These are phyloP conservation scores for Caloboletus firmus DNA, from an alignment of 1,284 basidiomycete genomes.

Conservation along the genomic window DNA sequence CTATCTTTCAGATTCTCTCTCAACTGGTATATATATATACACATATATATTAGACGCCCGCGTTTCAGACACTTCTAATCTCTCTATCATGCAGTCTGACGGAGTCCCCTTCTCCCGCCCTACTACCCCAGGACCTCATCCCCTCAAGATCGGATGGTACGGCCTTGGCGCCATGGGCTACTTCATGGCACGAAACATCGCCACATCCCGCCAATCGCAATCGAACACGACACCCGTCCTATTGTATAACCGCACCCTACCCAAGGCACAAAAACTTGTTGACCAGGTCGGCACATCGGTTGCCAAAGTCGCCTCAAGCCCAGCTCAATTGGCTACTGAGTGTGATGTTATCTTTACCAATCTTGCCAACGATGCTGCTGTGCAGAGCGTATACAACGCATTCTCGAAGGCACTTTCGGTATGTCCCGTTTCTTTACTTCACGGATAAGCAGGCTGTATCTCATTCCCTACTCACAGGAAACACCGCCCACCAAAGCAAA, in stretches of 20 bases:
- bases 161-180: conserved; percentile 73
- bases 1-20: background rate
- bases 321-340: conserved; percentile 57
- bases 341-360: conserved; percentile 84
- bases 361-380: conserved; percentile 72
- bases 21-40: conserved; percentile 3
- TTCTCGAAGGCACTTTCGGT: conserved; percentile 60
- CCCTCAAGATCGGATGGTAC: conserved; percentile 56
- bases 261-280: conserved; percentile 58
- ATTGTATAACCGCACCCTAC: conserved; percentile 66
- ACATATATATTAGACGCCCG: background rate
- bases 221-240: conserved; percentile 47
- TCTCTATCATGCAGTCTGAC: conserved; percentile 18
- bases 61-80: conserved; percentile 9
- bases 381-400: conserved; percentile 64
- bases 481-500: conserved; percentile 50
- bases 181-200: conserved; percentile 75
- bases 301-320: conserved; percentile 48
- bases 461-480: conserved; percentile 33
- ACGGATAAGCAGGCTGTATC: background rate
- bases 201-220: conserved; percentile 46
- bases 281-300: conserved; percentile 54
- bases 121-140: conserved; percentile 43
- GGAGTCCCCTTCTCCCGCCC: conserved; percentile 62
- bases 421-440: conserved; percentile 5